phyloP scores from a whole-genome alignment of 345 rosid genomes.

The Angophora floribunda region DNA sequence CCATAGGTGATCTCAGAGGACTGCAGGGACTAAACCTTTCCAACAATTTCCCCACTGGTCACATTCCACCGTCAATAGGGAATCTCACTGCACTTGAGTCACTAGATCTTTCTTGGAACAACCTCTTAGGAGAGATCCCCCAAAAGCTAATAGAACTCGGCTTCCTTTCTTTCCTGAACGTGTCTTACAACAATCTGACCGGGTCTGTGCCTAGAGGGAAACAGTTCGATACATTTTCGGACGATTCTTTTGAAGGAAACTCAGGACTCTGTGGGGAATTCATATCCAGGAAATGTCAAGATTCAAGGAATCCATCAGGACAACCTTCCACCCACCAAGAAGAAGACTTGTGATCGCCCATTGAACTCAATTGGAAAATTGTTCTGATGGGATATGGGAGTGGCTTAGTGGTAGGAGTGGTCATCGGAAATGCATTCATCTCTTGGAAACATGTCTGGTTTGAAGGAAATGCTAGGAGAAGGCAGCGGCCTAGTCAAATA shows the following conservation, averaged over 20 bases:
- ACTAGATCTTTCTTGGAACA: conserved; percentile 12
- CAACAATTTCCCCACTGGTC: conserved; percentile 9
- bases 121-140: conserved; percentile 12
- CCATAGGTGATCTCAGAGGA: background rate
- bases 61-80: background rate
- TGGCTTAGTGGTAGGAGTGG: conserved; percentile 1
- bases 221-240: conserved; percentile 2
- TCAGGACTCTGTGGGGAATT: conserved; percentile 7
- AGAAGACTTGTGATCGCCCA: background rate
- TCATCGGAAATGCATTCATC: background rate
- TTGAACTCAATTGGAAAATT: conserved; percentile 1
- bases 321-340: background rate
- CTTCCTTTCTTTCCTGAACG: conserved; percentile 1
- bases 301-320: background rate
- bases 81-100: background rate
- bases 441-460: background rate
- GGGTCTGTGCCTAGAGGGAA: conserved; percentile 7
- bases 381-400: conserved; percentile 8
- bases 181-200: conserved; percentile 10
- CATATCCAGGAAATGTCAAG: conserved; percentile 1
- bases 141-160: conserved; percentile 2
- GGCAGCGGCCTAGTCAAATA: background rate
- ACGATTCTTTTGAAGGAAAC: conserved; percentile 4
- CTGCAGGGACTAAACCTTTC: conserved; percentile 9
- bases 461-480: background rate